Percentiles rank a stretch among this genome's conserved stretches.
These are phyloP conservation scores for Candida easanensis DNA, from an alignment of 805 yeast genomes.

Conservation along the genomic window DNA sequence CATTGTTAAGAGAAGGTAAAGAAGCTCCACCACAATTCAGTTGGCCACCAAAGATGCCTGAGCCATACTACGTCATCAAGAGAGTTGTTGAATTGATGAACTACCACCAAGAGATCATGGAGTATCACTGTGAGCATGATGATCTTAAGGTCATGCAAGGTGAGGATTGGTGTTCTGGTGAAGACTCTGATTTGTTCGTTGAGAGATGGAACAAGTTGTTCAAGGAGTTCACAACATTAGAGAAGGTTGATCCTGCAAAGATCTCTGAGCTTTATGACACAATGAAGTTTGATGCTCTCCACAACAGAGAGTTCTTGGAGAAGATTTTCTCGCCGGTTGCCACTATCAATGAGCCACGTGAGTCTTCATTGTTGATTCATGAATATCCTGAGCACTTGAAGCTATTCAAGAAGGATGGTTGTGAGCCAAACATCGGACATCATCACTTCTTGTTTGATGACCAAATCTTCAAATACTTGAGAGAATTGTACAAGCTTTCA, in stretches of 20 bases:
- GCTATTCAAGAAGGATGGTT: slow-evolving; percentile 20
- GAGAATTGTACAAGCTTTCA: slow-evolving; percentile 86
- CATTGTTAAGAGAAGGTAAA: slow-evolving; percentile 89
- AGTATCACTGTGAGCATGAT: slow-evolving; percentile 65
- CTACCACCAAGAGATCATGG: slow-evolving; percentile 82
- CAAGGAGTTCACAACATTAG: slow-evolving; percentile 86
- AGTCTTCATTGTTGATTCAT: slow-evolving; percentile 27
- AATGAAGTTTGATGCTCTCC: slow-evolving; percentile 97
- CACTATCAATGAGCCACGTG: slow-evolving; percentile 34
- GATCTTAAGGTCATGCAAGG: slow-evolving; percentile 52
- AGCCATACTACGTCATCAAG: slow-evolving; percentile 90
- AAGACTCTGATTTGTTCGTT: slow-evolving; percentile 82
- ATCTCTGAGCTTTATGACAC: slow-evolving; percentile 96
- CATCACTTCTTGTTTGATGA: slow-evolving; percentile 67
- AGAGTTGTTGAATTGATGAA: slow-evolving; percentile 95
- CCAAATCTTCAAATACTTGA: slow-evolving; percentile 70
- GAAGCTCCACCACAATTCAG: slow-evolving; percentile 97
- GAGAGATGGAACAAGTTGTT: slow-evolving; percentile 98
- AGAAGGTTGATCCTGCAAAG: slow-evolving; percentile 96
- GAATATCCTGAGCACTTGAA: slow-evolving; percentile 30
- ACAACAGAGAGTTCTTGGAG: slow-evolving; percentile 85
- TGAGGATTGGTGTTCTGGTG: slow-evolving; percentile 92
- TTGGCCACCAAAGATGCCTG: slow-evolving; percentile 98
- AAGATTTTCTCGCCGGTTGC: slow-evolving; percentile 70
- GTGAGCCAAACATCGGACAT: background rate